Evolutionary conservation across 768 basidiomycete species (phyloP).

Genomic region (Amanita rubescens): DNA sequence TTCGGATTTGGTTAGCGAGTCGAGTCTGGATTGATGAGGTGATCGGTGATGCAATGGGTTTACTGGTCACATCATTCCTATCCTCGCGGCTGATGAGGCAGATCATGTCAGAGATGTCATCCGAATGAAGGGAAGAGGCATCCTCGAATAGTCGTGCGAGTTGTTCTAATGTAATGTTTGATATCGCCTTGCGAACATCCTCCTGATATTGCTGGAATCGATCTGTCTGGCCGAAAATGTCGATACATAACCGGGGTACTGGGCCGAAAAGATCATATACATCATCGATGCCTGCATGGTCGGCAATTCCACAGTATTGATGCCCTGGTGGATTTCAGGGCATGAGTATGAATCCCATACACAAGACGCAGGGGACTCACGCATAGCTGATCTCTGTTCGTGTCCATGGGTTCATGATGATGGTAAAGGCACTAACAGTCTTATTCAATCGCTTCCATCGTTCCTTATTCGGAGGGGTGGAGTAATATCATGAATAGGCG

Average conservation of each 20-base stretch:
- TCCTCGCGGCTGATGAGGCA: constrained; percentile 10
- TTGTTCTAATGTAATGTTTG: constrained; percentile 6
- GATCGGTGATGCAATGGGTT: constrained; percentile 8
- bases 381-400: constrained; percentile 9
- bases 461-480: constrained; percentile 7
- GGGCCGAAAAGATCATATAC: constrained; percentile 12
- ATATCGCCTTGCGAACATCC: constrained; percentile 2
- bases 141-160: constrained; percentile 7
- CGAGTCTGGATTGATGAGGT: constrained; percentile 10
- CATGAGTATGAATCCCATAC: background rate
- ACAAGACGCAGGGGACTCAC: constrained; percentile 8
- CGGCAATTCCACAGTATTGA: constrained; percentile 1
- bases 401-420: constrained; percentile 8
- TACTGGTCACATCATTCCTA: constrained; percentile 8
- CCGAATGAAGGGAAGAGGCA: background rate
- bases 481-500: constrained; percentile 13
- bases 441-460: constrained; percentile 11
- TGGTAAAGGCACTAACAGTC: background rate
- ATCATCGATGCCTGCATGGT: constrained; percentile 3
- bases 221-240: background rate
- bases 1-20: constrained; percentile 11
- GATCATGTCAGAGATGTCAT: constrained; percentile 6
- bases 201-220: constrained; percentile 2
- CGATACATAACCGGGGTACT: constrained; percentile 8
- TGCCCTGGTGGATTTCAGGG: background rate